These are phyloP conservation scores for Yarrowia bubula DNA, from an alignment of 805 yeast genomes.

Conservation along the genomic window DNA sequence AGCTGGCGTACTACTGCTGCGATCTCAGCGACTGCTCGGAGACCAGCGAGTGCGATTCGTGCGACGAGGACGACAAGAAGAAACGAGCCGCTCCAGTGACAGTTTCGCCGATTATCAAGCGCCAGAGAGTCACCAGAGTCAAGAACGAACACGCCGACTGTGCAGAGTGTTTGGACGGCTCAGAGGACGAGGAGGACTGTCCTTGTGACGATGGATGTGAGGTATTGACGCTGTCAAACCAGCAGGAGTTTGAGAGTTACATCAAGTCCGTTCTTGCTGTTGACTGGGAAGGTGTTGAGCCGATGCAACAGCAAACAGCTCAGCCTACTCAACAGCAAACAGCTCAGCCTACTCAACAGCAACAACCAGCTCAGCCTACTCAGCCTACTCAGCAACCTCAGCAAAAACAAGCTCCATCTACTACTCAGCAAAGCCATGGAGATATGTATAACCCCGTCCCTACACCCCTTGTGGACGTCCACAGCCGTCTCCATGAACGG, in stretches of 20 bases:
- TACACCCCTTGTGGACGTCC: slow-evolving; percentile 4
- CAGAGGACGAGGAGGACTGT: slow-evolving; percentile 14
- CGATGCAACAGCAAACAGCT: background rate
- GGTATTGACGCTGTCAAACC: slow-evolving; percentile 14
- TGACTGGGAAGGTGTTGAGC: slow-evolving; percentile 9
- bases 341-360: background rate
- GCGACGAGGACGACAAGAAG: background rate
- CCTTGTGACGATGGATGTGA: slow-evolving; percentile 16
- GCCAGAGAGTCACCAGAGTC: slow-evolving; percentile 3
- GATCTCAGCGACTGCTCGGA: slow-evolving; percentile 24
- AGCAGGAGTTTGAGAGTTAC: slow-evolving; percentile 18
- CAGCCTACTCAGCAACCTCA: background rate
- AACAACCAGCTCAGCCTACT: background rate
- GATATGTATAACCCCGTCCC: no score
- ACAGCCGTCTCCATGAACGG: background rate
- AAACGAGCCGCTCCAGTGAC: background rate
- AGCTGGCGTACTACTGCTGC: slow-evolving; percentile 23
- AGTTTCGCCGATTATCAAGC: background rate
- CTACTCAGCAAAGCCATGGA: background rate
- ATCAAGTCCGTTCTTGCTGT: slow-evolving; percentile 3
- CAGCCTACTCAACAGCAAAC: background rate
- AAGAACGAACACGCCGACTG: slow-evolving; percentile 12
- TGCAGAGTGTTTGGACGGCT: slow-evolving; percentile 16
- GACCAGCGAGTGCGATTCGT: slow-evolving; percentile 20
- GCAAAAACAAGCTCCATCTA: background rate